Evolutionary conservation across 2,329 filamentous ascomycete genomes (phyloP), one percentile per base, ranked within the genome.

Genomic region (Colletotrichum echinochloae): DNA sequence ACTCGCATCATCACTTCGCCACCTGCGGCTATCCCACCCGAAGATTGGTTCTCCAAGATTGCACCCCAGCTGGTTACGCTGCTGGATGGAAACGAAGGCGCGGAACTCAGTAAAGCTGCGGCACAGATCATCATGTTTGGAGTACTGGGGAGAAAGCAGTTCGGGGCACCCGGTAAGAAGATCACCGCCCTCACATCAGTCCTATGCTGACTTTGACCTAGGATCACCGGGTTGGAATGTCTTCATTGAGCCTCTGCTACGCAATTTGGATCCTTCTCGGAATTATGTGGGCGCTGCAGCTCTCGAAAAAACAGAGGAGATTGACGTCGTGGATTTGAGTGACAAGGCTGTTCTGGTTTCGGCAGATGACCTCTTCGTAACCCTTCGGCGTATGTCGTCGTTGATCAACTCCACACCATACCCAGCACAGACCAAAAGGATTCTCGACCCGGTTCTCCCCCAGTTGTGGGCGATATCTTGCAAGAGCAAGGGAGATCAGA

Each of bases 101-200:
- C 81, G 18, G 89, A 90, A 72, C 81, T 91, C 65, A 84, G 84
- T 57, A 88, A 85, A 75, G 89, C 86, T 14, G 87, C 88, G 14
- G 84, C 88, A 0, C 90, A 90, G 73, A 85, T 91, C 23, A 89
- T 91, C 72, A 88, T 88, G 1, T 91, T 88, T 75, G 91, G 91
- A 0, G 88, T 94, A 23, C 78, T 94, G 11, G 91, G 90, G 3
- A 88, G 86, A 68, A 90, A 85, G 74, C 83, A 86, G 33, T 88
- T 85, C 60, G 91, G 91, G 14, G 89, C 90, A 8, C 90, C 90
- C 59, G 90, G 89, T 81, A 75, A 65, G 49, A 66, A 28, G 4
- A n/a, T n/a, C 14, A 12, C 41, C 48, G 37, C 6, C 20, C 18
- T 71, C 75, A 16, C 37, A 23, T 20, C 4, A 28, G 55, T 23